Evolutionary conservation across 352 stramenopile species (phyloP).

Genomic region (Phytopythium ostracodes): DNA sequence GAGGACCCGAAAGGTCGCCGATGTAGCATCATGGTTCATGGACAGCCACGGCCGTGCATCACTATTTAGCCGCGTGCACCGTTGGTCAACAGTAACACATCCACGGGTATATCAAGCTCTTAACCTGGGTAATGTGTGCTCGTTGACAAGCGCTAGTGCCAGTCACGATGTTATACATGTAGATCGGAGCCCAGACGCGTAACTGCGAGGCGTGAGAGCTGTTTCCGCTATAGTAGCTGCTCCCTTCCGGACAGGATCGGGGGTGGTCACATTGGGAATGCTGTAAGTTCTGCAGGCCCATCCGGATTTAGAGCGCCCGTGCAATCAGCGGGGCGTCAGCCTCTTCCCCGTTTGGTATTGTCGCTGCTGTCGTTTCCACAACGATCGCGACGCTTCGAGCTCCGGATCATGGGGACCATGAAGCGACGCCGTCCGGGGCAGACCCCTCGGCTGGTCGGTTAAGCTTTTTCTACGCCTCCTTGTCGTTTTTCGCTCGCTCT

Average conservation of each 20-base stretch:
- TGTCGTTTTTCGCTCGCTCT: background rate
- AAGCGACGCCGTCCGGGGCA: constrained; percentile 3
- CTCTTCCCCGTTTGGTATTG: background rate
- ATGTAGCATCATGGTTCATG: background rate
- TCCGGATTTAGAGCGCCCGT: background rate
- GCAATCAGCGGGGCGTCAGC: background rate
- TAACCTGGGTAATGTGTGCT: too few relatives aligned
- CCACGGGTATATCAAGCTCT: too few relatives aligned
- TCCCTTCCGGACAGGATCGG: background rate
- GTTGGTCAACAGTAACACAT: background rate
- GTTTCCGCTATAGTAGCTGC: background rate
- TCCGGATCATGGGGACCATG: background rate
- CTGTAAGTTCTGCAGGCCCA: background rate
- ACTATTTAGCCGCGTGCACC: background rate
- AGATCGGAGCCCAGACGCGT: background rate
- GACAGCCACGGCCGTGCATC: background rate
- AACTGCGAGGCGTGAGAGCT: background rate
- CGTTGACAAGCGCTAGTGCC: too few relatives aligned
- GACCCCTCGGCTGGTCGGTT: constrained; percentile 2
- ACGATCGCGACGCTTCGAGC: constrained; percentile 7
- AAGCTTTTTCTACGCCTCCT: background rate
- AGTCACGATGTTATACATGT: too few relatives aligned
- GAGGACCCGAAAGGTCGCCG: background rate
- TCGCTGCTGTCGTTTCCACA: constrained; percentile 1
- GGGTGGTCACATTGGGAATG: background rate